A percentile compares a stretch with the other conserved stretches of the same genome.
Evolutionary conservation across 1,284 basidiomycete species (phyloP).

Genomic region (Ceratobasidium sp.): DNA sequence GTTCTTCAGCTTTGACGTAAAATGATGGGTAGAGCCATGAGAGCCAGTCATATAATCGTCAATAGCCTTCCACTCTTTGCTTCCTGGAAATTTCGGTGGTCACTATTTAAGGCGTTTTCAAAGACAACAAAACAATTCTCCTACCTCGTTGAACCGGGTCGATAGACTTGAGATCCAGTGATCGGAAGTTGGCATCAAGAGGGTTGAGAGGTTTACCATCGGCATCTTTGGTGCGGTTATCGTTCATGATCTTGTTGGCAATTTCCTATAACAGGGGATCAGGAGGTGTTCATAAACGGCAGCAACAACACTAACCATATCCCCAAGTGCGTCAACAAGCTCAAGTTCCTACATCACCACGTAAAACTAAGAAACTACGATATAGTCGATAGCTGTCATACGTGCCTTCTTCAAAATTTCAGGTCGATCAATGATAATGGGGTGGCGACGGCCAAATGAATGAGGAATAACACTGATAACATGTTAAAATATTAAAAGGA

Average conservation of each 20-base stretch:
- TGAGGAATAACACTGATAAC: slow-evolving; percentile 42
- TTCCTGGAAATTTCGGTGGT: slow-evolving; percentile 40
- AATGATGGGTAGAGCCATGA: slow-evolving; percentile 40
- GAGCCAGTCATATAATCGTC: slow-evolving; percentile 59
- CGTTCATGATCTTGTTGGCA: slow-evolving; percentile 55
- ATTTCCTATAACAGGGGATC: slow-evolving; percentile 57
- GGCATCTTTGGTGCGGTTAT: slow-evolving; percentile 27
- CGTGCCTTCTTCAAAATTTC: slow-evolving; percentile 29
- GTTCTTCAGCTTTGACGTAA: slow-evolving; percentile 17
- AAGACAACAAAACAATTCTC: background rate
- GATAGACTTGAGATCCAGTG: slow-evolving; percentile 62
- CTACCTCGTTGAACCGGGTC: slow-evolving; percentile 53
- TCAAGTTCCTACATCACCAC: slow-evolving; percentile 74
- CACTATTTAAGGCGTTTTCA: background rate
- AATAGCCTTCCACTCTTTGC: slow-evolving; percentile 60
- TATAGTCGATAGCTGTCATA: background rate
- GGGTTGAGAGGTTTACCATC: slow-evolving; percentile 55
- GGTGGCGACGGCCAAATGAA: slow-evolving; percentile 40
- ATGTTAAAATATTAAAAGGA: background rate
- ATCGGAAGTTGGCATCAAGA: slow-evolving; percentile 64
- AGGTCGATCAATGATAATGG: slow-evolving; percentile 40
- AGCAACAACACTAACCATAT: slow-evolving; percentile 41
- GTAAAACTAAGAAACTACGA: background rate
- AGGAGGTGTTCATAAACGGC: background rate
- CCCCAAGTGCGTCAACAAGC: slow-evolving; percentile 66